Base-by-base conservation (phyloP, 2,329 filamentous ascomycete species). In the Colletotrichum gloeosporioides region DNA sequence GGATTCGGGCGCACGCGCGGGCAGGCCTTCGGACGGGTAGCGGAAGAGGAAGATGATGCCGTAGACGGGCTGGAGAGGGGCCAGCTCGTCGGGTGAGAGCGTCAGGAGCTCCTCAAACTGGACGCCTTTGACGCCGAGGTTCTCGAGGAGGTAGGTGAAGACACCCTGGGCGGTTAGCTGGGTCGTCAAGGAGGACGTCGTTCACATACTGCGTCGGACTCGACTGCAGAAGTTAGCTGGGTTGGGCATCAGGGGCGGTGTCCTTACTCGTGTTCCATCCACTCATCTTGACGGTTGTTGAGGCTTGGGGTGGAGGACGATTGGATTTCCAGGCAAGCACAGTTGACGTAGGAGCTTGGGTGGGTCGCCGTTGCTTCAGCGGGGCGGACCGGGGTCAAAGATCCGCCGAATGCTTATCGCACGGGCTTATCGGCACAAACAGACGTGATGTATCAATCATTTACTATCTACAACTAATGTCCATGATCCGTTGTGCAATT, bases 1-100 rank as follows among this genome's bases (percentile, higher is more conserved):
- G 39, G 87, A 89, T 39, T 77, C 76, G 27, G 73, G 71, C n/a
- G 76, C 63, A 34, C 77, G 72, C 57, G 73, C 61, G 6, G 77
- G 77, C 22, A 78, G 63, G 77, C 97, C 97, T 83, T 94, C 93
- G 77, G 92, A 96, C 67, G 92, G 95, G 86, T 95, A 99, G 88
- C 98, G 99, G 93, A 99, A 99, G 84, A 99, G 95, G 87, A 99
- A 99, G 82, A 99, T 98, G 80, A 99, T 95, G 82, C 97, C 97
- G 87, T 98, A 98, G 69, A 98, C 90, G 22, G 95, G 94, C 80
- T 94, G 93, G 39, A 96, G 90, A 78, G 93, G 88, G 59, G 91
- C 90, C 15, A 98, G 90, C 73, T 91, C 90, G 69, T 95, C 92
- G 8, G 95, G 89, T 80, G 99, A 96, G 79, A 99, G 93, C 2